Evolutionary conservation across 345 rosid species (phyloP).

Genomic region (Chamaenerion angustifolium): DNA sequence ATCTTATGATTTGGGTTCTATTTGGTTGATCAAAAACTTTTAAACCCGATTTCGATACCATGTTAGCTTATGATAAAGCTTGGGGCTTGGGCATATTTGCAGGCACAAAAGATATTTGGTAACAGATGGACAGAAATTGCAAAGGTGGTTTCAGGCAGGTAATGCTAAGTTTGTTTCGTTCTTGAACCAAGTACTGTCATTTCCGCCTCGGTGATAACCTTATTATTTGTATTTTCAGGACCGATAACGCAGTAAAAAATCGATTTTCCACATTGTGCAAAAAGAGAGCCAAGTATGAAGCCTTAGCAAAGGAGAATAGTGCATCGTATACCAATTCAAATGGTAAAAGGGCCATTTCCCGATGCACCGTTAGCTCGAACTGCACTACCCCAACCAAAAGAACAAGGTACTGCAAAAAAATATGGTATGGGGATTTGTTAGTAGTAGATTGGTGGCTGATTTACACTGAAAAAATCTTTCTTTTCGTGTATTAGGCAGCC

Average conservation of each 20-base stretch:
- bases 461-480: background rate
- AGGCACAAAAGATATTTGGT: constrained; percentile 92
- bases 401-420: constrained; percentile 45
- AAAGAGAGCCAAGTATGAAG: constrained; percentile 94
- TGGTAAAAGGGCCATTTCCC: constrained; percentile 53
- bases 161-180: background rate
- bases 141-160: constrained; percentile 99
- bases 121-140: constrained; percentile 99
- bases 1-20: background rate
- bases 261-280: constrained; percentile 89
- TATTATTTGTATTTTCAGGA: constrained; percentile 28
- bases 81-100: constrained; percentile 15
- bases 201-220: background rate
- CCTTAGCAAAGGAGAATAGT: constrained; percentile 66
- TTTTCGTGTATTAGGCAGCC: constrained; percentile 35
- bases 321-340: constrained; percentile 37
- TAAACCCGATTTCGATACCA: background rate
- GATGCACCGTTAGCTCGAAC: constrained; percentile 25
- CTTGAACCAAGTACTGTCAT: background rate
- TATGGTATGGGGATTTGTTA: background rate
- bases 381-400: constrained; percentile 24
- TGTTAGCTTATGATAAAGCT: background rate
- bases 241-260: constrained; percentile 99
- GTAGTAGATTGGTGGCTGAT: too few relatives aligned
- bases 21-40: constrained; percentile 34